Base-by-base conservation (phyloP, 768 basidiomycete genomes). In the Xerocomellus intermedius region DNA sequence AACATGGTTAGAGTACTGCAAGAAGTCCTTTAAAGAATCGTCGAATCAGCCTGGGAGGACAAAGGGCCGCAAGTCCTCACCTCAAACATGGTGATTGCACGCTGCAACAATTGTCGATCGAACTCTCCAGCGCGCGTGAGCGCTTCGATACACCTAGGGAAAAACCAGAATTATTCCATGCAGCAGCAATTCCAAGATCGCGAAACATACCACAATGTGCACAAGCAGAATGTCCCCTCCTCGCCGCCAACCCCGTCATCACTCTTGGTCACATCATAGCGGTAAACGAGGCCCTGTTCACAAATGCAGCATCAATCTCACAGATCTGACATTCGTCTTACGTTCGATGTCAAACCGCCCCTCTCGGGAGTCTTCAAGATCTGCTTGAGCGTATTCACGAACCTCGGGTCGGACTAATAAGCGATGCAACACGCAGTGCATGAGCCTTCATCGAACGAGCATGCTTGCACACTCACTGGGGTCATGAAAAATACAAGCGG, bases 231-330 rank as follows among this genome's bases (percentile, higher is more conserved):
- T 0, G 91, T 94, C 2, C 95, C 95, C 72, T 97, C 95, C 59
- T 96, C 92, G 1, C 95, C 94, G 2, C 96, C 95, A 13, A 98
- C 93, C 8, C 96, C 96, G 63, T 98, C 96, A 54, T 90, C 87
- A 0, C 91, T 85, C 68, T 89, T 89, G 24, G 70, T 74, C 13
- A 89, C 86, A 66, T 98, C 93, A 70, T 98, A 98, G 8, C 95
- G 85, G 66, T 89, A 96, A 7, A 93, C 89, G 10, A 93, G 80
- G 62, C 86, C 87, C 89, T 92, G 59, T n/a, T 21, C 16, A 45
- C 8, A 49, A 5, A 17, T 56, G 59, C 38, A 58, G 48, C 16
- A 39, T 45, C 14, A 13, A 58, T 16, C 28, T 28, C n/a, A 52
- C 35, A 48, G 43, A 47, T 2, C 2, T 21, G 53, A 10, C 24